phyloP scores from a whole-genome alignment of 177 flowering plant species.

The Vitis hybrid region DNA sequence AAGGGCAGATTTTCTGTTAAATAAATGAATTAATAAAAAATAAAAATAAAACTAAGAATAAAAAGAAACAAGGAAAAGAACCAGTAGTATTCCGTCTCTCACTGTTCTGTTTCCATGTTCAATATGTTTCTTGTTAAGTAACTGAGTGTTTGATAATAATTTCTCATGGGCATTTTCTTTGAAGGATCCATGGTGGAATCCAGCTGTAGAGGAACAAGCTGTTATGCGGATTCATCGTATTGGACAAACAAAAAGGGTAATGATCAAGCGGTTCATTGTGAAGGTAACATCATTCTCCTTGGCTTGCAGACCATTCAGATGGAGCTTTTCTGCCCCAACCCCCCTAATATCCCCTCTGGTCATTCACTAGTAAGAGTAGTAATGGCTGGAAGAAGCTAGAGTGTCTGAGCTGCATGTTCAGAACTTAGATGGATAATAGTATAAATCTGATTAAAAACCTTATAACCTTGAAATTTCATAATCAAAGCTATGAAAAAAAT shows the following conservation, averaged over 20 bases:
- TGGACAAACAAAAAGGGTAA: slow-evolving; percentile 87
- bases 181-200: slow-evolving; percentile 99
- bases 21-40: no score
- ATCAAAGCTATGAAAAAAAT: no score
- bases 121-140: neutral
- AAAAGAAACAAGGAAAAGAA: no score
- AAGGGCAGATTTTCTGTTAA: neutral
- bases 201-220: slow-evolving; percentile 99
- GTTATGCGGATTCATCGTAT: slow-evolving; percentile 99
- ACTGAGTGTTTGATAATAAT: neutral
- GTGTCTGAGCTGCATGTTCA: no score
- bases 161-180: slow-evolving; percentile 2
- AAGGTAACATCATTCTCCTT: slow-evolving; percentile 50
- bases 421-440: no score
- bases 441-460: no score
- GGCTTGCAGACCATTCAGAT: neutral
- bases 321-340: no score
- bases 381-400: no score
- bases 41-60: no score
- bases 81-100: neutral
- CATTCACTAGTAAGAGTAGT: neutral
- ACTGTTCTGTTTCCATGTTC: neutral
- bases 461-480: no score
- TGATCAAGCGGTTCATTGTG: slow-evolving; percentile 84
- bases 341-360: neutral